Evolutionary conservation across 129 eudicot genomes (phyloP), one percentile per base, ranked within the genome.

Genomic region (Apium graveolens): DNA sequence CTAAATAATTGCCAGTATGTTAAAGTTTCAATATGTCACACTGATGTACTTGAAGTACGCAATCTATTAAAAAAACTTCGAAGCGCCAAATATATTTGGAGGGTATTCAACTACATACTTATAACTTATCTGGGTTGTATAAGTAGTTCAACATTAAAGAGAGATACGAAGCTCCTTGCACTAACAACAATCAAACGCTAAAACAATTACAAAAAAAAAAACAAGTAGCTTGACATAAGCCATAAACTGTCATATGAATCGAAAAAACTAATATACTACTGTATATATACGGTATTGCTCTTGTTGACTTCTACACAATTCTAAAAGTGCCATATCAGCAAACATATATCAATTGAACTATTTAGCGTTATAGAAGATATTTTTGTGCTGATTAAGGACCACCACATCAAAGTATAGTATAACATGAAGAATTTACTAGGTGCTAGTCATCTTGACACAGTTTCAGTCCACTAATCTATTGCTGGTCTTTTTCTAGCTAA

Each of bases 11-110:
- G 43, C 71, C 71, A 4, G 17, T 26, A 62, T 44, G 43, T 43
- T 57, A 70, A 70, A 81, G 62, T 48, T 66, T 51, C 77, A 74
- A 71, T 42, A 42, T 42, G 76, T 4, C 76, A 72, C 41, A 82
- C 26, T n/a, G 68, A 51, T 44, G 79, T 80, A 46, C 39, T 35
- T 51, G 27, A 34, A 70, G 17, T n/a, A 63, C 12, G 76, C 49
- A 72, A 42, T n/a, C 9, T 72, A 11, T 21, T n/a, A n/a, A 42
- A 72, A 72, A 39, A 14, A 11, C 13, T 17, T 24, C 6, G 7
- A 42, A 72, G 35, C 10, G 0, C 37, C 53, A 72, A 42, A 24
- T 24, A 5, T 42, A 42, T 11, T 72, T 72, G 35, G 31, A 42
- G 76, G 53, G 24, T 42, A 34, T n/a, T 42, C 31, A 26, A 60